Percentiles rank a stretch among this genome's conserved stretches.
phyloP scores from a whole-genome alignment of 192 early-diverging fungal species.

The Mortierella antarctica region DNA sequence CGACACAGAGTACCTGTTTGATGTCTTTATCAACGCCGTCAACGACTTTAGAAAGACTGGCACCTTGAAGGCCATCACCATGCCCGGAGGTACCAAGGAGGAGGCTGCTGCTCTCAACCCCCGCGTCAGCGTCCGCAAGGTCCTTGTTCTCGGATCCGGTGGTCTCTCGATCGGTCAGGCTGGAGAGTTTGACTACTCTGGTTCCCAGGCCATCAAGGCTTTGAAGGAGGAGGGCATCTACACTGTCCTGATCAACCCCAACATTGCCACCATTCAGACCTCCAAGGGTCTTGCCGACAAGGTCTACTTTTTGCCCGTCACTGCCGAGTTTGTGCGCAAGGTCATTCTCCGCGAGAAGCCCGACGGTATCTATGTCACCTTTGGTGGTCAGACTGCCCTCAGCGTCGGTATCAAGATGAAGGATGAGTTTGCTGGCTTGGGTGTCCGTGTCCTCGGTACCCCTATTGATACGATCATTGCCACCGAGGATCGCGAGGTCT shows the following conservation, averaged over 20 bases:
- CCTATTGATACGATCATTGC: conserved; percentile 95
- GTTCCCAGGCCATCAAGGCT: conserved; percentile 95
- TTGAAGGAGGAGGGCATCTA: conserved; percentile 97
- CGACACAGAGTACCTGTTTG: conserved; percentile 98
- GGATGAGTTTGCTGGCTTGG: conserved; percentile 89
- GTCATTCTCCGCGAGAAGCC: conserved; percentile 96
- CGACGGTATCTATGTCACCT: conserved; percentile 98
- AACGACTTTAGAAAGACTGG: conserved; percentile 73
- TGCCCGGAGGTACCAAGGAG: conserved; percentile 68
- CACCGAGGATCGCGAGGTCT: conserved; percentile 97
- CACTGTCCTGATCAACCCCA: conserved; percentile 98
- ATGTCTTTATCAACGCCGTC: conserved; percentile 88
- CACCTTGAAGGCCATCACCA: conserved; percentile 79
- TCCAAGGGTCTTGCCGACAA: conserved; percentile 97
- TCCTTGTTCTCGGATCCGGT: conserved; percentile 95
- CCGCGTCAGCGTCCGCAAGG: conserved; percentile 85
- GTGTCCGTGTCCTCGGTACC: conserved; percentile 95
- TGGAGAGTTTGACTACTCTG: conserved; percentile 99
- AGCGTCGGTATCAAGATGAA: conserved; percentile 95
- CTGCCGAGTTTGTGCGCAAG: conserved; percentile 93
- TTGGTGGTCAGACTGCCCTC: conserved; percentile 99
- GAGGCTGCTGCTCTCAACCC: conserved; percentile 57
- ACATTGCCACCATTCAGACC: conserved; percentile 99
- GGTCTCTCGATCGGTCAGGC: conserved; percentile 99
- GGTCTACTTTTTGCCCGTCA: conserved; percentile 97